Percentiles rank a stretch among this genome's conserved stretches.
Evolutionary conservation across 2,329 filamentous ascomycete genomes (phyloP).

Genomic region (Dactylella cylindrospora): DNA sequence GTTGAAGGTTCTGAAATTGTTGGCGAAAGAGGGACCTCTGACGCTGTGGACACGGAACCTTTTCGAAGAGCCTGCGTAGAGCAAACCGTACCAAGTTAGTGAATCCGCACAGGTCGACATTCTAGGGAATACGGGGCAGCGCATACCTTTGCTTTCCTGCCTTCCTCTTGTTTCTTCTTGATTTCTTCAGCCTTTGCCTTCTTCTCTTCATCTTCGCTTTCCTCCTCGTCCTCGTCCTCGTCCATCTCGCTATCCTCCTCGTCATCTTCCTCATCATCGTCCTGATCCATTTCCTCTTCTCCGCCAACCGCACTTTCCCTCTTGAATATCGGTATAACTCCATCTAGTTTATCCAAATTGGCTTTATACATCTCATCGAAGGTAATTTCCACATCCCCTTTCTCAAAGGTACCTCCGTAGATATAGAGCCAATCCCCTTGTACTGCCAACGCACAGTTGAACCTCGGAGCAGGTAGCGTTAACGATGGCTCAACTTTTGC

Average conservation of each 20-base stretch:
- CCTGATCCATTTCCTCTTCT: constrained; percentile 59
- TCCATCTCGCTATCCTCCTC: constrained; percentile 64
- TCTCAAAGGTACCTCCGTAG: constrained; percentile 92
- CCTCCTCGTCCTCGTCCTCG: constrained; percentile 59
- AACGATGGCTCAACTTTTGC: constrained; percentile 60
- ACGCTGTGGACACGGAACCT: constrained; percentile 10
- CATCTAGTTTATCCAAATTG: constrained; percentile 91
- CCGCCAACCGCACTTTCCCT: constrained; percentile 75
- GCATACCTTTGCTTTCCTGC: constrained; percentile 46
- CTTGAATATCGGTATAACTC: constrained; percentile 89
- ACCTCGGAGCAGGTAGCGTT: constrained; percentile 85
- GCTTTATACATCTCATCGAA: constrained; percentile 94
- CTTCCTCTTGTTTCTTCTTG: constrained; percentile 57
- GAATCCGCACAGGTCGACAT: background rate
- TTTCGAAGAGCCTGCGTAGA: constrained; percentile 16
- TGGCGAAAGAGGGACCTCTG: constrained; percentile 30
- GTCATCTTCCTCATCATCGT: constrained; percentile 63
- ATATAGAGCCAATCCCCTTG: constrained; percentile 92
- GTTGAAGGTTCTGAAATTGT: constrained; percentile 20
- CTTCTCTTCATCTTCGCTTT: constrained; percentile 52
- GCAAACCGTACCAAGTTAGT: background rate
- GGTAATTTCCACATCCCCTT: constrained; percentile 89
- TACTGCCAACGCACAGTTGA: constrained; percentile 86
- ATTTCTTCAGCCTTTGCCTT: constrained; percentile 53
- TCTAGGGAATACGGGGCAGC: background rate